phyloP scores from a whole-genome alignment of 2,329 filamentous ascomycete species.

The Fusarium solani-melongenae region DNA sequence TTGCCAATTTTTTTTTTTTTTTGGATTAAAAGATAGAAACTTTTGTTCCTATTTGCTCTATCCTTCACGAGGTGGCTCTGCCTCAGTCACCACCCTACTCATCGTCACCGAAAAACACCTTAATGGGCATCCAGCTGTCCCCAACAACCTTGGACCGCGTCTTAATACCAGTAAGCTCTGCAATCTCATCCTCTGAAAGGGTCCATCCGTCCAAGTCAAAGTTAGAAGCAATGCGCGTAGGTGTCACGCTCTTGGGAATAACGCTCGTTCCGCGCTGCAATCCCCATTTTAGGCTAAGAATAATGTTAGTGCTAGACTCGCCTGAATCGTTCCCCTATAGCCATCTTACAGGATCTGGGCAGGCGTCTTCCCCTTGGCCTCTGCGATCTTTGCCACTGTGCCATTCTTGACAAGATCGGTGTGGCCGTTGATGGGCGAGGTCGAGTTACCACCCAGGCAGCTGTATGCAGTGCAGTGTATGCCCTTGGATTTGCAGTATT shows the following conservation, averaged over 20 bases:
- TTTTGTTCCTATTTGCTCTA: neutral
- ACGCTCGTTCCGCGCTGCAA: constrained; percentile 15
- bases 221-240: constrained; percentile 12
- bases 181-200: constrained; percentile 5
- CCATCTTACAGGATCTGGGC: constrained; percentile 16
- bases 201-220: constrained; percentile 19
- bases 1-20: no score
- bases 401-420: constrained; percentile 8
- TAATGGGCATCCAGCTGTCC: constrained; percentile 20
- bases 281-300: constrained; percentile 17
- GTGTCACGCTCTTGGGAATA: constrained; percentile 16
- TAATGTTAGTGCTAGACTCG: neutral
- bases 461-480: constrained; percentile 24
- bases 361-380: constrained; percentile 7
- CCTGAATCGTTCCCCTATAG: neutral
- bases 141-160: constrained; percentile 12
- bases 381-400: neutral
- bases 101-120: constrained; percentile 19
- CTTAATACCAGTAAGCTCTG: constrained; percentile 2
- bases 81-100: neutral
- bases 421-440: constrained; percentile 12
- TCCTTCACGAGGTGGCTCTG: no score
- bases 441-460: constrained; percentile 16
- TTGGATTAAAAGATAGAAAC: neutral
- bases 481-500: constrained; percentile 20